A percentile compares a stretch with the other conserved stretches of the same genome.
These are phyloP conservation scores for Phanerodontia chrysosporium DNA, from an alignment of 768 basidiomycete species.

Conservation along the genomic window DNA sequence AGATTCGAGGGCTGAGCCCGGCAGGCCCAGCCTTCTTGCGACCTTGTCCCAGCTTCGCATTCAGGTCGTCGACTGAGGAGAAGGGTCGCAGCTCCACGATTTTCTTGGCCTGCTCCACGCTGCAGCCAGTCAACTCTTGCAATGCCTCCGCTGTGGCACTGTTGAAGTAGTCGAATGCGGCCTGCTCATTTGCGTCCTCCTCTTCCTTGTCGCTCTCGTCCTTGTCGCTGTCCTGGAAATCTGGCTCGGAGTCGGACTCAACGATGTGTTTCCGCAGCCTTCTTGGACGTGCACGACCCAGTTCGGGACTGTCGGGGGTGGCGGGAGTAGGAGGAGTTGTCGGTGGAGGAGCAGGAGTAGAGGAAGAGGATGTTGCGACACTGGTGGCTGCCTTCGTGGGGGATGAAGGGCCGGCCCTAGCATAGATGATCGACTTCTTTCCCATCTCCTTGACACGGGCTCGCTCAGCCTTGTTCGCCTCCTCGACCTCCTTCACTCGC, in stretches of 20 bases:
- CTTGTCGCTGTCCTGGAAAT: conserved; percentile 46
- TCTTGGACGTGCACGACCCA: conserved; percentile 40
- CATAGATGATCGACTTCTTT: conserved; percentile 80
- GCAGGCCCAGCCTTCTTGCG: conserved; percentile 79
- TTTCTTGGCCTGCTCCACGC: conserved; percentile 69
- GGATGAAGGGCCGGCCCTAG: conserved; percentile 27
- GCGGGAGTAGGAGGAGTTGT: not conserved
- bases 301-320: conserved; percentile 34
- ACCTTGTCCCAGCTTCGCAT: conserved; percentile 72
- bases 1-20: conserved; percentile 85
- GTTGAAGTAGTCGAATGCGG: conserved; percentile 69
- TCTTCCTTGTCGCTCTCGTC: conserved; percentile 34
- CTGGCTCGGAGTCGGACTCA: conserved; percentile 62
- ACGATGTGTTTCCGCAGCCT: conserved; percentile 58
- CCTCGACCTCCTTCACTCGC: conserved; percentile 67
- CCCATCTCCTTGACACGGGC: conserved; percentile 69
- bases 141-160: conserved; percentile 55
- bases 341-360: not conserved
- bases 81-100: conserved; percentile 83
- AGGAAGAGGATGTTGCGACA: conserved; percentile 27
- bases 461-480: conserved; percentile 64
- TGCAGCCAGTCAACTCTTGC: conserved; percentile 79
- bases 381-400: conserved; percentile 34
- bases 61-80: conserved; percentile 67
- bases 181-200: conserved; percentile 36